Evolutionary conservation across 768 basidiomycete species (phyloP).

Genomic region (Sarcomyxa edulis): DNA sequence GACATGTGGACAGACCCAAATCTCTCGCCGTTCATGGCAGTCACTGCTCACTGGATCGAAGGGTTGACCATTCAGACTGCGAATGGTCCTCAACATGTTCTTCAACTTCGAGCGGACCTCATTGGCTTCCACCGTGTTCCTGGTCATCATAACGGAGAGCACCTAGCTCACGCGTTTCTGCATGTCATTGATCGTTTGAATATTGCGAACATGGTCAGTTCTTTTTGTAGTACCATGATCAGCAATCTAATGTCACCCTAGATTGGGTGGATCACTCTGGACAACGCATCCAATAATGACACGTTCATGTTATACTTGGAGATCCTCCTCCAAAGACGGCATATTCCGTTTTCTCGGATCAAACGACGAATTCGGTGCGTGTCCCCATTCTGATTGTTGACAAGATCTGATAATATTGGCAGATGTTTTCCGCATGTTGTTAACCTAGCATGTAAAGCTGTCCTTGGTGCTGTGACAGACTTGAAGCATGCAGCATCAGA

Average conservation of each 20-base stretch:
- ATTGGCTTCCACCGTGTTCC: conserved; percentile 30
- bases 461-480: conserved; percentile 19
- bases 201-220: conserved; percentile 20
- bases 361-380: conserved; percentile 19
- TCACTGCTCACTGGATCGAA: conserved; percentile 37
- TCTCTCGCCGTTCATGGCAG: conserved; percentile 31
- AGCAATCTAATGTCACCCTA: conserved; percentile 10
- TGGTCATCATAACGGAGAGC: conserved; percentile 29
- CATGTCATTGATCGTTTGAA: conserved; percentile 20
- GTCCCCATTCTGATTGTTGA: conserved; percentile 1
- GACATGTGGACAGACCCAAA: conserved; percentile 33
- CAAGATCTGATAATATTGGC: conserved; percentile 4
- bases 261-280: conserved; percentile 32
- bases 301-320: conserved; percentile 21
- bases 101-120: conserved; percentile 24
- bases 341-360: conserved; percentile 16
- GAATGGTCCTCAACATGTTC: conserved; percentile 16
- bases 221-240: not conserved
- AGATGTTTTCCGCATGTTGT: conserved; percentile 29
- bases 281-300: conserved; percentile 29
- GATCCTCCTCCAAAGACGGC: conserved; percentile 10
- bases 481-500: conserved; percentile 9
- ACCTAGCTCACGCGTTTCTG: conserved; percentile 28
- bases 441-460: conserved; percentile 25
- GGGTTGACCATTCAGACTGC: conserved; percentile 10